Evolutionary conservation across 768 basidiomycete genomes (phyloP).

Genomic region (Mycena vitilis): DNA sequence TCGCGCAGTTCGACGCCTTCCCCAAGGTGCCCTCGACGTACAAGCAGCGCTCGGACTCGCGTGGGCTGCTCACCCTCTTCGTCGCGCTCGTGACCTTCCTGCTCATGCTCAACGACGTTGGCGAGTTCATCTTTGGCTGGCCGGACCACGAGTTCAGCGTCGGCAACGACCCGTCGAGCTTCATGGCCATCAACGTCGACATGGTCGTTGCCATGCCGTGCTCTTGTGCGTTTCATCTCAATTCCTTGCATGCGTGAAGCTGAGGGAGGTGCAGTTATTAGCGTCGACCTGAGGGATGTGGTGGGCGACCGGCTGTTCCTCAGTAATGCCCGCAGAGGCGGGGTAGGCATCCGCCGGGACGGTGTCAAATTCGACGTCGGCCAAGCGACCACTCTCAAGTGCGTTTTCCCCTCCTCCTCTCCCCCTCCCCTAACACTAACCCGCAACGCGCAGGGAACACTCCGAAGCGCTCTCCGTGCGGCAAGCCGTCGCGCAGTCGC

Average conservation of each 20-base stretch:
- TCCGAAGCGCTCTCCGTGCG: conserved; percentile 72
- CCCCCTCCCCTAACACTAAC: too few relatives aligned
- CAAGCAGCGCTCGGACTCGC: conserved; percentile 80
- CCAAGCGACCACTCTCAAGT: conserved; percentile 82
- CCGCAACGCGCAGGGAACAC: conserved; percentile 79
- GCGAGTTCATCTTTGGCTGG: conserved; percentile 95
- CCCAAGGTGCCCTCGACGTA: conserved; percentile 87
- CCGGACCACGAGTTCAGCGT: conserved; percentile 91
- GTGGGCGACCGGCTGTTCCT: conserved; percentile 93
- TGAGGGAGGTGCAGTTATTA: conserved; percentile 66
- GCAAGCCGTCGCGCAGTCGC: conserved; percentile 78
- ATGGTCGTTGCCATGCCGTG: conserved; percentile 95
- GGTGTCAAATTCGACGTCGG: conserved; percentile 87
- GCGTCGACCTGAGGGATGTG: conserved; percentile 91
- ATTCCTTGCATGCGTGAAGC: background rate
- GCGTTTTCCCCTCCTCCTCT: too few relatives aligned
- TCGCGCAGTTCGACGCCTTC: conserved; percentile 87
- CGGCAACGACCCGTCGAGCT: conserved; percentile 69
- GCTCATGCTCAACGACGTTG: conserved; percentile 88
- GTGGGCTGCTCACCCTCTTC: conserved; percentile 85
- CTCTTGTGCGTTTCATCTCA: conserved; percentile 71
- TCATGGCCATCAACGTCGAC: conserved; percentile 91
- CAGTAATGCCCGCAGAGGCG: conserved; percentile 41
- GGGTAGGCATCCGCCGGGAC: conserved; percentile 81
- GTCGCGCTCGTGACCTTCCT: conserved; percentile 74